These are phyloP conservation scores for Blepharisma stoltei DNA, from an alignment of 73 alveolate genomes.

Conservation along the genomic window DNA sequence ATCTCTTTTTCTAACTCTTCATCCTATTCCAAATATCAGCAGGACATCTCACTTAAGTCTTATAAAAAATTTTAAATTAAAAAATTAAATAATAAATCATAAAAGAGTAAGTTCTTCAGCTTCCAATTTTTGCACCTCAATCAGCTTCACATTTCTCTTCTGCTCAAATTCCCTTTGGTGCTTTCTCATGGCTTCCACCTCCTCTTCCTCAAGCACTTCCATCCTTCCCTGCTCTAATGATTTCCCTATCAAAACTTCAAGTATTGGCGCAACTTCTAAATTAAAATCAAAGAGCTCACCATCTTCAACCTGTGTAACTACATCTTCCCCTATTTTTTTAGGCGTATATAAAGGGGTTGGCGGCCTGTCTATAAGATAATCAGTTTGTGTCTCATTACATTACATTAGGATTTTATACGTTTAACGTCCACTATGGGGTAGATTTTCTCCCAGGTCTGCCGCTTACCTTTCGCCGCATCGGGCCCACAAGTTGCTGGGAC, in stretches of 20 bases:
- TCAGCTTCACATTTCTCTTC: conserved; percentile 77
- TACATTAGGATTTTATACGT: too few relatives aligned
- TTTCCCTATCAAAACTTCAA: conserved; percentile 95
- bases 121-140: conserved; percentile 86
- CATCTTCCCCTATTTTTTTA: conserved; percentile 69
- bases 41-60: too few relatives aligned
- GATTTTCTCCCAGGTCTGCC: too few relatives aligned
- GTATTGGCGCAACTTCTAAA: conserved; percentile 84
- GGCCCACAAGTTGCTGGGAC: too few relatives aligned
- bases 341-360: conserved; percentile 85
- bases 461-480: too few relatives aligned
- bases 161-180: conserved; percentile 89
- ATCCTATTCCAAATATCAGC: too few relatives aligned
- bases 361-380: conserved; percentile 80
- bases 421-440: too few relatives aligned
- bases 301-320: conserved; percentile 69
- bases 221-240: conserved; percentile 91
- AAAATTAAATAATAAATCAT: too few relatives aligned
- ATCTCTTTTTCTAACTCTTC: conserved; percentile 71
- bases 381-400: conserved; percentile 86
- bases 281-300: conserved; percentile 74
- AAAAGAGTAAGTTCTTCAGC: conserved; percentile 69
- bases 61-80: too few relatives aligned
- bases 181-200: conserved; percentile 76
- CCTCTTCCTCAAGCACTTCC: conserved; percentile 98